phyloP scores from a whole-genome alignment of 169 alveolate genomes.

The Plasmodium gonderi region DNA sequence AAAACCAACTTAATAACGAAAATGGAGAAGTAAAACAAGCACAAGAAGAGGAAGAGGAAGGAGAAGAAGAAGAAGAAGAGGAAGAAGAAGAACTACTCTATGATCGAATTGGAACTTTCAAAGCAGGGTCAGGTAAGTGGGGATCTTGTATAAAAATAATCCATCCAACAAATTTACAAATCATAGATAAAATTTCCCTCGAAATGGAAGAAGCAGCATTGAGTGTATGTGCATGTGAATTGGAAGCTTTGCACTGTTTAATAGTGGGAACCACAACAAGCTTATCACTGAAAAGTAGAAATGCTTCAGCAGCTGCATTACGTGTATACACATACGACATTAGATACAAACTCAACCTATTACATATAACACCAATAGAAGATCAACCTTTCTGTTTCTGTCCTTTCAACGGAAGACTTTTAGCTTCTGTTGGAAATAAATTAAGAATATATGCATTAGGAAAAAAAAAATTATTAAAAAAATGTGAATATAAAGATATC shows the following conservation, averaged over 20 bases:
- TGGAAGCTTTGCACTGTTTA: slow-evolving; percentile 90
- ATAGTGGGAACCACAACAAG: slow-evolving; percentile 94
- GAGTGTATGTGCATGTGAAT: slow-evolving; percentile 89
- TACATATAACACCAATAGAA: slow-evolving; percentile 92
- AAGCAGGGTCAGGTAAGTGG: slow-evolving; percentile 96
- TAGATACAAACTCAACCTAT: slow-evolving; percentile 80
- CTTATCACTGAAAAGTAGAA: slow-evolving; percentile 55
- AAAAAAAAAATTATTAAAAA: slow-evolving; percentile 95
- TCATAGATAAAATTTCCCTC: slow-evolving; percentile 90
- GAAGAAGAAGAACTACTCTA: slow-evolving; percentile 78
- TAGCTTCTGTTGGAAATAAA: slow-evolving; percentile 94
- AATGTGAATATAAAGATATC: slow-evolving; percentile 94
- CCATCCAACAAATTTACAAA: slow-evolving; percentile 85
- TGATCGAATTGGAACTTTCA: slow-evolving; percentile 89
- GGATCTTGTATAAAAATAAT: slow-evolving; percentile 93
- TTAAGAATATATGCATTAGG: slow-evolving; percentile 97
- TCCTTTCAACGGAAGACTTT: slow-evolving; percentile 93
- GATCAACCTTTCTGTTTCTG: slow-evolving; percentile 94
- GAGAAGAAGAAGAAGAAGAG: slow-evolving; percentile 53
- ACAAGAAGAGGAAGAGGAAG: slow-evolving; percentile 56
- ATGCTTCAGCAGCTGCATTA: slow-evolving; percentile 58
- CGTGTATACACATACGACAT: slow-evolving; percentile 84
- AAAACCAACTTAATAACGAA: not conserved
- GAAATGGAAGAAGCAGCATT: slow-evolving; percentile 96
- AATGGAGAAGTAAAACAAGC: not conserved